These are phyloP conservation scores for Talaromyces sp. DNA, from an alignment of 2,329 filamentous ascomycete species.

Conservation along the genomic window DNA sequence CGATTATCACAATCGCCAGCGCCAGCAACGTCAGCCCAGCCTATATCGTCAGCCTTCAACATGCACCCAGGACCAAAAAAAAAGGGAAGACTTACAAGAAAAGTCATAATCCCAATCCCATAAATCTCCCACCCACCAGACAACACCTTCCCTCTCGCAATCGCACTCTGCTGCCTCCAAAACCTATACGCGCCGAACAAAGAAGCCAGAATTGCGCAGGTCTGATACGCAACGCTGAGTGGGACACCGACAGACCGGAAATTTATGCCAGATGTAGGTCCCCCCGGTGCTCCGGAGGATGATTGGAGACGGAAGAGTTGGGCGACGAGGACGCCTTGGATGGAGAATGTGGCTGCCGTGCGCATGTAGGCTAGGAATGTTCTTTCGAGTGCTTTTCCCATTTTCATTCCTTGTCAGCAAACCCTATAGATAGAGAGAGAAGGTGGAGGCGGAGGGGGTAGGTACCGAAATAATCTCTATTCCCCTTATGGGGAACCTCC, in stretches of 20 bases:
- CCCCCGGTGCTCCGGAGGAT: constrained; percentile 26
- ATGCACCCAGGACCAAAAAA: background rate
- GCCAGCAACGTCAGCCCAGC: constrained; percentile 12
- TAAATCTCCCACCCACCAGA: constrained; percentile 61
- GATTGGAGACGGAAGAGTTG: constrained; percentile 62
- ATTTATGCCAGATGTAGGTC: constrained; percentile 44
- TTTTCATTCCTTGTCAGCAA: background rate
- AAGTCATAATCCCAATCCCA: constrained; percentile 46
- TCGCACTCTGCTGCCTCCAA: constrained; percentile 61
- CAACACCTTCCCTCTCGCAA: constrained; percentile 57
- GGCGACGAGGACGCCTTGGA: constrained; percentile 63
- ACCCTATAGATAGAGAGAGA: background rate
- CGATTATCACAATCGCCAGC: constrained; percentile 14
- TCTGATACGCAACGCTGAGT: constrained; percentile 49
- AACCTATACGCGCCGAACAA: constrained; percentile 59
- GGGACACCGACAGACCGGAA: constrained; percentile 63
- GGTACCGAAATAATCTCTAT: constrained; percentile 44
- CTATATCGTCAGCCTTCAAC: constrained; percentile 9
- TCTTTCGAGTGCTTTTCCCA: constrained; percentile 63
- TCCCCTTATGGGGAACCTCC: constrained; percentile 41
- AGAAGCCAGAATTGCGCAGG: constrained; percentile 53
- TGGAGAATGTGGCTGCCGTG: constrained; percentile 67
- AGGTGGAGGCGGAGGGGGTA: background rate
- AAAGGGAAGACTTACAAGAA: constrained; percentile 47
- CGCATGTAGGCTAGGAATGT: constrained; percentile 73